phyloP scores from a whole-genome alignment of 495 filamentous ascomycete genomes.

The Podospora anserina region DNA sequence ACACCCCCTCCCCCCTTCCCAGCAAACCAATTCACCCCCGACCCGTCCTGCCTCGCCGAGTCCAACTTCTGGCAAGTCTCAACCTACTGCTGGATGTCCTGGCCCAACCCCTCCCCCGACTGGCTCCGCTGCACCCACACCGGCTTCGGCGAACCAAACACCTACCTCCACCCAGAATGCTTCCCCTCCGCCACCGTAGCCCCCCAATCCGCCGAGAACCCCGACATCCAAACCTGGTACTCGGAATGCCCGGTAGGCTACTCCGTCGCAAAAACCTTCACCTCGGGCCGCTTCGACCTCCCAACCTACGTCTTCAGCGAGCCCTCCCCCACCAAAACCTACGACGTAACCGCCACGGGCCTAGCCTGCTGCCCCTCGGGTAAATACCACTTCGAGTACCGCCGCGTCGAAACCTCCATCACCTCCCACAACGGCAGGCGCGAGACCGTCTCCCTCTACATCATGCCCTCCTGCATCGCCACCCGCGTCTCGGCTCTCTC shows the following conservation, averaged over 20 bases:
- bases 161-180: neutral
- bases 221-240: neutral
- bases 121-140: slow-evolving; percentile 4
- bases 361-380: slow-evolving; percentile 4
- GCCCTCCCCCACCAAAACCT: neutral
- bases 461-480: slow-evolving; percentile 2
- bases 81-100: neutral
- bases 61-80: slow-evolving; percentile 4
- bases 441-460: neutral
- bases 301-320: neutral
- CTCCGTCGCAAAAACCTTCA: neutral
- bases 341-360: slow-evolving; percentile 3
- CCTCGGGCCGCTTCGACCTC: neutral
- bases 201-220: neutral
- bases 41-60: neutral
- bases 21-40: slow-evolving; percentile 1
- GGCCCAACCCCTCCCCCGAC: neutral
- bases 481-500: neutral
- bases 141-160: neutral
- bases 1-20: neutral
- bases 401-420: neutral
- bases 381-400: neutral
- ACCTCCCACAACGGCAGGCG: neutral
- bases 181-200: neutral
- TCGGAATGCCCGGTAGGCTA: neutral